Percentiles rank a stretch among this genome's conserved stretches.
Conservation (phyloP, 2,329 filamentous ascomycete genomes). For the Cadophora malorum region DNA sequence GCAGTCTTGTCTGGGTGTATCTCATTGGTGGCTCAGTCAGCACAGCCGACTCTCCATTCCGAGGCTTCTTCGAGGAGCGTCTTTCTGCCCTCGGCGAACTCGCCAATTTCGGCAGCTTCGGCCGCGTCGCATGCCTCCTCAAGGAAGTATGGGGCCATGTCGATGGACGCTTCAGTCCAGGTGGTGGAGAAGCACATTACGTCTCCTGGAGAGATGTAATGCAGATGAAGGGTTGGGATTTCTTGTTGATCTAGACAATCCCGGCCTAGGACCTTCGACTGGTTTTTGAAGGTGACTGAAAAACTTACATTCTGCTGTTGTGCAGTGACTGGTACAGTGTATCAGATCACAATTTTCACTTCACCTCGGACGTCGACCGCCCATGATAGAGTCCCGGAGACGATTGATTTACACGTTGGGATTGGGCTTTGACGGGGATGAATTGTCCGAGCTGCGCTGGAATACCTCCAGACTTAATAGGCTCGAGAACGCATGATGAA, state of each 20-base stretch:
- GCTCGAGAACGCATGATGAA: conserved; percentile 22
- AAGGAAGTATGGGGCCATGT: conserved; percentile 81
- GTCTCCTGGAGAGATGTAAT: conserved; percentile 96
- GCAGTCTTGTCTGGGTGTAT: conserved; percentile 91
- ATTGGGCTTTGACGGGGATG: conserved; percentile 22
- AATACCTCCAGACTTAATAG: conserved; percentile 27
- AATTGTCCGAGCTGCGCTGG: conserved; percentile 27
- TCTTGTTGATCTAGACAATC: conserved; percentile 76
- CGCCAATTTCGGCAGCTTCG: conserved; percentile 84
- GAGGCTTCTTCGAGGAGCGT: conserved; percentile 78
- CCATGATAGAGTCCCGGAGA: conserved; percentile 31
- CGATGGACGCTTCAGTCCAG: conserved; percentile 57
- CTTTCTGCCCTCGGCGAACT: conserved; percentile 76
- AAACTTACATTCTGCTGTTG: conserved; percentile 33
- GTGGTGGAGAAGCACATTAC: conserved; percentile 59
- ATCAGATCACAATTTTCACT: conserved; percentile 29
- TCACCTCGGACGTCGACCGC: conserved; percentile 35
- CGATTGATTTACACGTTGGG: conserved; percentile 28
- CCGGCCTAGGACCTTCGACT: conserved; percentile 30
- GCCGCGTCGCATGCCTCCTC: conserved; percentile 79
- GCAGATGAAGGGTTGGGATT: conserved; percentile 90
- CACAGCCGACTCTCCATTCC: conserved; percentile 74
- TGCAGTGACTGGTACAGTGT: conserved; percentile 30
- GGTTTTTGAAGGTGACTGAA: conserved; percentile 32
- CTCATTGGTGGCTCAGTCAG: conserved; percentile 85